Evolutionary conservation across 345 rosid species (phyloP).

Genomic region (Populus nigra): DNA sequence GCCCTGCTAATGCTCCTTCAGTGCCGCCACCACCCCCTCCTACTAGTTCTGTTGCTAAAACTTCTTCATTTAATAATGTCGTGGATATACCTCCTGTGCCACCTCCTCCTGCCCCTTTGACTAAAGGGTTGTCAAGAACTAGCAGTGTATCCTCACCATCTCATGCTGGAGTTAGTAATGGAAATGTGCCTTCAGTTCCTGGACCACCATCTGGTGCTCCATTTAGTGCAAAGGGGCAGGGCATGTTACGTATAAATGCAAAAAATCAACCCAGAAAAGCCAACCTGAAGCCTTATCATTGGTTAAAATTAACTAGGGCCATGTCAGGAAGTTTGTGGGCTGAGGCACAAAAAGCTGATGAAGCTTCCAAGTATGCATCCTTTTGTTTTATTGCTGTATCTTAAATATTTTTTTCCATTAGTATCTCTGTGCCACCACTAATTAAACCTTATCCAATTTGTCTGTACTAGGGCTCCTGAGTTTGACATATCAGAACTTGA

Average conservation of each 20-base stretch:
- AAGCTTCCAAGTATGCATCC: conserved; percentile 55
- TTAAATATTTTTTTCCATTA: background rate
- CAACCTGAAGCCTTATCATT: conserved; percentile 80
- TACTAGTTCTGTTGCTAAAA: conserved; percentile 23
- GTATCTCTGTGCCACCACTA: background rate
- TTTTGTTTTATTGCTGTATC: conserved; percentile 10
- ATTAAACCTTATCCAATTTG: conserved; percentile 19
- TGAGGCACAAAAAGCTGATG: conserved; percentile 72
- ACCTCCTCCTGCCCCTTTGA: conserved; percentile 57
- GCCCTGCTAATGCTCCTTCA: conserved; percentile 21
- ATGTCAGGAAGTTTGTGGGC: conserved; percentile 88
- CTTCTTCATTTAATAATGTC: conserved; percentile 16
- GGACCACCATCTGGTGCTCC: conserved; percentile 47
- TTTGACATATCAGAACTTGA: conserved; percentile 80
- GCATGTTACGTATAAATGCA: conserved; percentile 39
- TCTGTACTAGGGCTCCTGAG: conserved; percentile 64
- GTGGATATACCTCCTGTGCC: conserved; percentile 43
- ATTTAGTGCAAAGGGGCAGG: conserved; percentile 50
- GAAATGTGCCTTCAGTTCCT: conserved; percentile 63
- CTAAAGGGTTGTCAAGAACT: conserved; percentile 31
- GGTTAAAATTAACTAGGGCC: conserved; percentile 89
- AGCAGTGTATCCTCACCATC: conserved; percentile 26
- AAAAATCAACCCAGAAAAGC: conserved; percentile 54
- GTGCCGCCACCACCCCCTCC: conserved; percentile 35
- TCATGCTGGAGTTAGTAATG: conserved; percentile 35